These are phyloP conservation scores for Mucor velutinosus DNA, from an alignment of 371 early-diverging fungal species.

Conservation along the genomic window DNA sequence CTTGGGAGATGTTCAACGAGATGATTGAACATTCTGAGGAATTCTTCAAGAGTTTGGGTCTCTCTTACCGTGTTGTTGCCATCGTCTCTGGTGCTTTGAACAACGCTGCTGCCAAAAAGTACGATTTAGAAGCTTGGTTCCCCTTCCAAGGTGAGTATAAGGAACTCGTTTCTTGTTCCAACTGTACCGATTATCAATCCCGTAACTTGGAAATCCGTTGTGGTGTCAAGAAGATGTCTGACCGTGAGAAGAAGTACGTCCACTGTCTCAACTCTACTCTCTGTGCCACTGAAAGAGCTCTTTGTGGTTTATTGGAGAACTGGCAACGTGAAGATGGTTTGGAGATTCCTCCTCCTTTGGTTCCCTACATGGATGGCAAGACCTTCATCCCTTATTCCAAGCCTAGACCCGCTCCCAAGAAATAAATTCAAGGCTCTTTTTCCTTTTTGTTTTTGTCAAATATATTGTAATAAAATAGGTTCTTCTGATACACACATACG, in stretches of 20 bases:
- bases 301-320: conserved; percentile 98
- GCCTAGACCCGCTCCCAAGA: conserved; percentile 41
- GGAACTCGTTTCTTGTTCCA: conserved; percentile 99
- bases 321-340: conserved; percentile 96
- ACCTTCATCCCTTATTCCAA: conserved; percentile 89
- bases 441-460: neutral
- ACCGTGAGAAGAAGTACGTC: conserved; percentile 96
- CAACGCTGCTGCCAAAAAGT: conserved; percentile 99
- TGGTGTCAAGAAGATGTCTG: conserved; percentile 96
- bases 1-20: conserved; percentile 97
- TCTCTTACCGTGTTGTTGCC: conserved; percentile 95
- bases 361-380: conserved; percentile 93
- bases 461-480: conserved; percentile 2
- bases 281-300: conserved; percentile 97
- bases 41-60: conserved; percentile 94
- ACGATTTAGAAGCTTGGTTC: conserved; percentile 99
- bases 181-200: conserved; percentile 99
- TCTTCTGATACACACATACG: neutral
- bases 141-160: conserved; percentile 98
- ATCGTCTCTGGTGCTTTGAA: conserved; percentile 98
- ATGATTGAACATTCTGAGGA: conserved; percentile 96
- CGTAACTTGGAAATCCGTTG: conserved; percentile 97
- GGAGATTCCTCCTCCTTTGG: conserved; percentile 83
- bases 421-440: conserved; percentile 11
- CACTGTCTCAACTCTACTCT: conserved; percentile 99